Percentiles rank a stretch among this genome's conserved stretches.
Evolutionary conservation across 192 early-diverging fungal genomes (phyloP).

Genomic region (Coemansia sp.): DNA sequence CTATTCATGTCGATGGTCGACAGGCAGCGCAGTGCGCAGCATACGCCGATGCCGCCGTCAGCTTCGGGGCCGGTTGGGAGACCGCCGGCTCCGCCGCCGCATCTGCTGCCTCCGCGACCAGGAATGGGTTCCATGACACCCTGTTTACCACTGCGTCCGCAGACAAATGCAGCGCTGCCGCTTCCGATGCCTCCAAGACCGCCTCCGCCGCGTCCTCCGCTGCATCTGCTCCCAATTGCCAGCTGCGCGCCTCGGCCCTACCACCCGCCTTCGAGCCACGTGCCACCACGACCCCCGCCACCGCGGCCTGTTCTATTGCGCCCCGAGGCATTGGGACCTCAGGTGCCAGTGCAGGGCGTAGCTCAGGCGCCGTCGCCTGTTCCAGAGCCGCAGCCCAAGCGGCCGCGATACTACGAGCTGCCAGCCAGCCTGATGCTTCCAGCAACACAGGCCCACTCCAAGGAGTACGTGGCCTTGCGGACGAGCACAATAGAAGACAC

Average conservation of each 20-base stretch:
- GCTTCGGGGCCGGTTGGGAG: no score
- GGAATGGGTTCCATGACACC: not conserved
- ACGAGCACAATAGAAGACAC: constrained; percentile 12
- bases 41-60: not conserved
- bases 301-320: no score
- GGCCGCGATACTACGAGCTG: constrained; percentile 21
- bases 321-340: no score
- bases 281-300: not conserved
- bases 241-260: no score
- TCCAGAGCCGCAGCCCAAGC: not conserved
- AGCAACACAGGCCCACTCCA: constrained; percentile 7
- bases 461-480: constrained; percentile 15
- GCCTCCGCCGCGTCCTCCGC: constrained; percentile 1
- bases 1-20: constrained; percentile 20
- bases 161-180: no score
- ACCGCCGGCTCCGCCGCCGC: no score
- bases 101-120: not conserved
- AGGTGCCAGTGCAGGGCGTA: not conserved
- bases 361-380: not conserved
- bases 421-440: constrained; percentile 37
- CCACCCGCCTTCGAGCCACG: no score
- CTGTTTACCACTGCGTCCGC: not conserved
- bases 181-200: constrained; percentile 6
- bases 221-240: not conserved
- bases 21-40: not conserved